phyloP scores from a whole-genome alignment of 495 filamentous ascomycete species.

The Cladorrhinum samala region DNA sequence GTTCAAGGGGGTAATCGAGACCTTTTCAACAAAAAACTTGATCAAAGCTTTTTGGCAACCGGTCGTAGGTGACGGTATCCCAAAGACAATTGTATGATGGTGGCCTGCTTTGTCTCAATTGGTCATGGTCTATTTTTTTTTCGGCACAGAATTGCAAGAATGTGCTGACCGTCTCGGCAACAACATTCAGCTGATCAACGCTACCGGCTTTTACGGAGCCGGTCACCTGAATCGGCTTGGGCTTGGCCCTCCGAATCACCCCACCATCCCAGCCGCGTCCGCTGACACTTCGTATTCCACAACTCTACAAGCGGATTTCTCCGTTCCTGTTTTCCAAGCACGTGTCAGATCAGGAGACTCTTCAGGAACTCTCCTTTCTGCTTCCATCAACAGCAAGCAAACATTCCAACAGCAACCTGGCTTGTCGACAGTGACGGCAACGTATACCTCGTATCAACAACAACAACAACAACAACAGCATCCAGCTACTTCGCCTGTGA shows the following conservation, averaged over 20 bases:
- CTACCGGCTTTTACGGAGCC: neutral
- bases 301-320: conserved; percentile 5
- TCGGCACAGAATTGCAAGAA: neutral
- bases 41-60: neutral
- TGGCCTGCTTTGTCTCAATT: neutral
- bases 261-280: neutral
- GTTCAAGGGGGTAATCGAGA: neutral
- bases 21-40: neutral
- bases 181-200: conserved; percentile 1
- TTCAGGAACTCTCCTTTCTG: neutral
- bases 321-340: neutral
- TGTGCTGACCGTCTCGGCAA: conserved; percentile 9
- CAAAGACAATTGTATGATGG: neutral
- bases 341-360: neutral
- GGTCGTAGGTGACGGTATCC: neutral
- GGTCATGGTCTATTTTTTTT: neutral
- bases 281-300: neutral
- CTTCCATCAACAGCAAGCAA: conserved; percentile 1
- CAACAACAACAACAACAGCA: too few species aligned
- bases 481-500: too few species aligned
- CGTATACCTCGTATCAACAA: neutral
- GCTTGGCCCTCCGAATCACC: conserved; percentile 7
- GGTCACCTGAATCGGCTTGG: neutral
- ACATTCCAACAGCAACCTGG: neutral
- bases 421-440: neutral